A percentile compares a stretch with the other conserved stretches of the same genome.
These are phyloP conservation scores for Salvia splendens DNA, from an alignment of 257 asterid genomes.

Conservation along the genomic window DNA sequence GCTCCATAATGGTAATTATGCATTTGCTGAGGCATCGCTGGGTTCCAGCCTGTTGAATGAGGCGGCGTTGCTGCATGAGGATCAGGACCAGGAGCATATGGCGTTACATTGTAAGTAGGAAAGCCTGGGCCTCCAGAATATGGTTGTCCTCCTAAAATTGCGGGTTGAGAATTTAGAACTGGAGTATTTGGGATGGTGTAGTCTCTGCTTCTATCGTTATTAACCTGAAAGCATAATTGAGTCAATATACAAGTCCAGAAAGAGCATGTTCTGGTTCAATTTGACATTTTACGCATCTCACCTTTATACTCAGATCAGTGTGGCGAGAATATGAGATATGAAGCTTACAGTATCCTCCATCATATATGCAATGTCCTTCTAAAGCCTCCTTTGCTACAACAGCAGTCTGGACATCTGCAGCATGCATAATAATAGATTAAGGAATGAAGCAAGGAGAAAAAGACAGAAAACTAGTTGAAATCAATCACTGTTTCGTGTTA, in stretches of 20 bases:
- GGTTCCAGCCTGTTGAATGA: conserved; percentile 73
- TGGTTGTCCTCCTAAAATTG: conserved; percentile 75
- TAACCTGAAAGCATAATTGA: conserved; percentile 57
- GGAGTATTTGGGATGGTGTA: conserved; percentile 73
- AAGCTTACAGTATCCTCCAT: conserved; percentile 98
- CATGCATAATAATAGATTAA: not conserved
- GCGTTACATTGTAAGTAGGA: conserved; percentile 54
- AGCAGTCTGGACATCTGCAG: conserved; percentile 91
- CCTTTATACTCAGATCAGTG: conserved; percentile 98
- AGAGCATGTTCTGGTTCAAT: conserved; percentile 2
- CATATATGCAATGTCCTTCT: conserved; percentile 98
- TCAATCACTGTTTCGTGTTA: conserved; percentile 4
- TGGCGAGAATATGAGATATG: conserved; percentile 94
- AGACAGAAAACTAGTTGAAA: not conserved
- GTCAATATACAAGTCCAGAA: conserved; percentile 8
- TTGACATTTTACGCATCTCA: conserved; percentile 27
- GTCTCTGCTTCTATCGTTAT: conserved; percentile 91
- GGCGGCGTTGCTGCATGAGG: conserved; percentile 52
- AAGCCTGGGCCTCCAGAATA: conserved; percentile 58
- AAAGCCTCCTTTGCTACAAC: conserved; percentile 92
- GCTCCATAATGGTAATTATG: conserved; percentile 67
- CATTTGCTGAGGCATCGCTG: conserved; percentile 56
- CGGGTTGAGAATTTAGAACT: conserved; percentile 63
- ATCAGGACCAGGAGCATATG: conserved; percentile 55
- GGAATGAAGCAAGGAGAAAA: conserved; percentile 4